These are phyloP conservation scores for Senecio squalidus DNA, from an alignment of 140 eudicot species.

Conservation along the genomic window DNA sequence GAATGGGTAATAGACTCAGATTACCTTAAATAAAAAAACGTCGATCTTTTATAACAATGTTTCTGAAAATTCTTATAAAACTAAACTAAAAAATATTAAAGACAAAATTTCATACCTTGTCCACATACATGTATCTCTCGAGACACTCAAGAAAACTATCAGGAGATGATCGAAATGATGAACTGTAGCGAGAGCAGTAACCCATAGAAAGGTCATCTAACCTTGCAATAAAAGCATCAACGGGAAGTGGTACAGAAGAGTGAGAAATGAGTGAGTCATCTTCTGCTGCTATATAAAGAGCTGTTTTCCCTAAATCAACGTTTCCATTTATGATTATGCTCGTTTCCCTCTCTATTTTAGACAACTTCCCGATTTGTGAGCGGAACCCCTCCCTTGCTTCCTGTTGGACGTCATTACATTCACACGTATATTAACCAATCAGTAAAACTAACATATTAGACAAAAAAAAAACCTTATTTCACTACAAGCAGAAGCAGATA, in stretches of 20 bases:
- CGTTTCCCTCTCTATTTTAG: conserved; percentile 68
- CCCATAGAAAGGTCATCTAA: conserved; percentile 63
- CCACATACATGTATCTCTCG: conserved; percentile 64
- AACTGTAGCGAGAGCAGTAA: conserved; percentile 60
- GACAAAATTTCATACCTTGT: no score
- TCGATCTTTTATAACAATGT: no score
- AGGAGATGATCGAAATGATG: conserved; percentile 65
- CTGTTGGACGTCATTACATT: conserved; percentile 33
- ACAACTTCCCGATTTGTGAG: conserved; percentile 48
- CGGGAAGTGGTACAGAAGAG: conserved; percentile 94
- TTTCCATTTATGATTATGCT: conserved; percentile 56
- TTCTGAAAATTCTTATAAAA: no score
- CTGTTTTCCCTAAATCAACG: conserved; percentile 73
- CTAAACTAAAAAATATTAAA: no score
- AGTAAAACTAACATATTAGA: background rate
- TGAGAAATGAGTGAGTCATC: conserved; percentile 90
- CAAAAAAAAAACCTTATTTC: background rate
- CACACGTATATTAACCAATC: background rate
- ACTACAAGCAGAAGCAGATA: no score
- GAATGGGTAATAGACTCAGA: no score
- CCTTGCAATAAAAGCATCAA: conserved; percentile 73
- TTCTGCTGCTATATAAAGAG: conserved; percentile 86
- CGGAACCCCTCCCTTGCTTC: conserved; percentile 80
- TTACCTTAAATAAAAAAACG: no score
- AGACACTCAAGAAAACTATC: conserved; percentile 59